Conservation (phyloP, 225 moss, liverwort and hornwort genomes). For the Pleurozium schreberi region DNA sequence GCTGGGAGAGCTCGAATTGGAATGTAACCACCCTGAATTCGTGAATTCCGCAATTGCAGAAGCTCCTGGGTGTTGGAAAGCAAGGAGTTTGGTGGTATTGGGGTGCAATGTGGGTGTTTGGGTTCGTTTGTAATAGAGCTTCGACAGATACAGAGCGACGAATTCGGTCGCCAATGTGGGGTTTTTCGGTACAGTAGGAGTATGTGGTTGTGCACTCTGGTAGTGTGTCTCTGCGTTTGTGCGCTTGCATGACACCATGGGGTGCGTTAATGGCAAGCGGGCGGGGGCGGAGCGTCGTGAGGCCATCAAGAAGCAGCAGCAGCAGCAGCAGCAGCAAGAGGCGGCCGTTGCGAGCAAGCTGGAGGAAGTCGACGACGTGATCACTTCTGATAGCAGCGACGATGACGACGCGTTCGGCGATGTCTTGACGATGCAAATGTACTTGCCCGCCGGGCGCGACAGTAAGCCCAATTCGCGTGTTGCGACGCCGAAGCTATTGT, state of each 20-base stretch:
- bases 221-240: background rate
- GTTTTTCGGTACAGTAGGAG: background rate
- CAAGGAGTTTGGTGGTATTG: background rate
- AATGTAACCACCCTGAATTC: background rate
- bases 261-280: constrained; percentile 48
- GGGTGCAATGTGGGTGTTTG: background rate
- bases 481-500: constrained; percentile 19
- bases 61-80: background rate
- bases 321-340: background rate
- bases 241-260: constrained; percentile 30
- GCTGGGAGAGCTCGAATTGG: background rate
- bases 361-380: constrained; percentile 13
- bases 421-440: background rate
- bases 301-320: background rate
- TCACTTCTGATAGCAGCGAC: constrained; percentile 48
- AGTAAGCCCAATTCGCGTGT: constrained; percentile 31
- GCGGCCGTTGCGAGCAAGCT: background rate
- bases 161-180: background rate
- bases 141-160: background rate
- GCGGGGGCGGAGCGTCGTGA: constrained; percentile 21
- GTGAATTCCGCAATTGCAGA: background rate
- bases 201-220: background rate
- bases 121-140: background rate
- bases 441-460: constrained; percentile 13
- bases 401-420: constrained; percentile 14